phyloP scores from a whole-genome alignment of 2,329 filamentous ascomycete species.

The Elsinoe australis region DNA sequence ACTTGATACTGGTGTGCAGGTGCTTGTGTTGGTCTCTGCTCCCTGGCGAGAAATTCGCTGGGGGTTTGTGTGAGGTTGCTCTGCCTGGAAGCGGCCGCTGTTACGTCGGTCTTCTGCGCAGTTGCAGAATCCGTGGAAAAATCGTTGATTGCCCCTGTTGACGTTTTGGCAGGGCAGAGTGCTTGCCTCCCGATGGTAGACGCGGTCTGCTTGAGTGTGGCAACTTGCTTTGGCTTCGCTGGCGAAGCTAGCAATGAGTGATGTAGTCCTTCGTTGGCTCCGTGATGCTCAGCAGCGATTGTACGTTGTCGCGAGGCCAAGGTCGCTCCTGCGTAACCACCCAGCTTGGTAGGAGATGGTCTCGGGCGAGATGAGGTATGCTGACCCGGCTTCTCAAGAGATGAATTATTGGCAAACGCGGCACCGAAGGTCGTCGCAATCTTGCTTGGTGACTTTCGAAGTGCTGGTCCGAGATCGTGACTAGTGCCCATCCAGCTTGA shows the following conservation, averaged over 20 bases:
- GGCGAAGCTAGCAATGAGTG: background rate
- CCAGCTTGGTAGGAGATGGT: background rate
- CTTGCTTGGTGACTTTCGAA: background rate
- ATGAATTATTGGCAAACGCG: too few relatives aligned
- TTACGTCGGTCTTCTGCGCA: background rate
- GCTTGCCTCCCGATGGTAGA: too few relatives aligned
- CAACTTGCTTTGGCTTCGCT: too few relatives aligned
- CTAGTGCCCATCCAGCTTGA: constrained; percentile 23
- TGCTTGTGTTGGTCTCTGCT: too few relatives aligned
- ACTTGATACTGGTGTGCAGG: too few relatives aligned
- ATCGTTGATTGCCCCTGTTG: background rate
- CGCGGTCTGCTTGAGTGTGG: too few relatives aligned
- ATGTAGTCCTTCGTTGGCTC: background rate
- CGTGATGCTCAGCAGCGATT: background rate
- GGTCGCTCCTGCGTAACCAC: background rate
- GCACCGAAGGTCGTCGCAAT: too few relatives aligned
- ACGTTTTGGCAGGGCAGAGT: too few relatives aligned
- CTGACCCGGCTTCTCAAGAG: too few relatives aligned
- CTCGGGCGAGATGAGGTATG: background rate
- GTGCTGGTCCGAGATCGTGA: background rate
- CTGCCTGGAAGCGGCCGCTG: too few relatives aligned
- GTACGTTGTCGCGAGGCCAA: constrained; percentile 1
- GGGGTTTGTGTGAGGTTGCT: too few relatives aligned
- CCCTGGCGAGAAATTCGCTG: too few relatives aligned
- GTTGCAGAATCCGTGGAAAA: background rate